Base-by-base conservation (phyloP, 345 rosid genomes). In the Bruguiera parviflora region DNA sequence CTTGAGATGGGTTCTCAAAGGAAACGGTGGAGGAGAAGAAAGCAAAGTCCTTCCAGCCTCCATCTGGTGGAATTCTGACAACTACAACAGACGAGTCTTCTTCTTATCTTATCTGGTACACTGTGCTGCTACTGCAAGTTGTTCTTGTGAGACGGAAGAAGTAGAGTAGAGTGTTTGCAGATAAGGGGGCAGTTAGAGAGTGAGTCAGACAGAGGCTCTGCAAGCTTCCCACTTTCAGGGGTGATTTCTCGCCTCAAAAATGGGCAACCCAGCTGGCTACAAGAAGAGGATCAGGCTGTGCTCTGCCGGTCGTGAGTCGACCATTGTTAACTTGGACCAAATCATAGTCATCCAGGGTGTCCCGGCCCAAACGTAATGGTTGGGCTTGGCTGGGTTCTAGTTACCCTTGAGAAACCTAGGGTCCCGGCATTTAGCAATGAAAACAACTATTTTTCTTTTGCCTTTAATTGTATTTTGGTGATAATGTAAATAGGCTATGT, bases 1-100 rank as follows among this genome's bases (percentile, higher is more conserved):
- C 68, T 81, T 92, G 68, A 77, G 63, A 61, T 75, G 87, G 66
- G 81, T 81, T 83, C 81, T 82, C 5, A 85, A 18, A 27, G 81
- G 81, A 80, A 85, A 84, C 43, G 90, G 73, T 32, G 92, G 86
- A 76, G 96, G 73, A 35, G 96, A 79, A 77, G 87, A 79, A 65
- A 92, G 79, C 66, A 92, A 77, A 71, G 74, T 83, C 77, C 84
- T 80, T 51, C 84, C 83, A 69, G 89, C 86, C 74, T 86, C 98
- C 98, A 92, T 92, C 67, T 47, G 65, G 27, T 58, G 10, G 25
- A 73, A 64, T 9, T 63, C 51, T 47, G 33, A 2, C 5, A 52
- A 5, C 57, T 51, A 58, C 6, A 66, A 74, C 75, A 74, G 65
- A 51, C 47, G 63, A 74, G 60, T 60, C 39, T 35, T 64, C 75